Base-by-base conservation (phyloP, 306 rosid species). In the Cucurbita pepo region DNA sequence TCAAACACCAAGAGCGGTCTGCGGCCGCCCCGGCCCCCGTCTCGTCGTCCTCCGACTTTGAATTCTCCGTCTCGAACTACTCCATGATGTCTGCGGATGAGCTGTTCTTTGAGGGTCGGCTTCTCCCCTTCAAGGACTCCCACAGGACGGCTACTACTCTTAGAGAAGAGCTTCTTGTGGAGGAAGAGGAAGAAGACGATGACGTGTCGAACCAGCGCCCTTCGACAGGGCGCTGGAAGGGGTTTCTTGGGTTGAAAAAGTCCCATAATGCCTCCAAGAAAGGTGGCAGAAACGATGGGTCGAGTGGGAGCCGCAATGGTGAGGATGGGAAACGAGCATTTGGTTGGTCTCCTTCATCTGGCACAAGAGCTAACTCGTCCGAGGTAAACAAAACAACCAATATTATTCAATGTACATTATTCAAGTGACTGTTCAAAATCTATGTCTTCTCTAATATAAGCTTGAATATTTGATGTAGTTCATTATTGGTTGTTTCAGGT, bases 51-150 rank as follows among this genome's bases (percentile, higher is more conserved):
- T 44, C 71, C 1, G 97, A 92, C 71, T 92, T 92, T 25, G 96
- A 92, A 81, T 92, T 92, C 69, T 92, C 96, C 1, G 91, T 84
- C 71, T 21, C 88, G 21, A 86, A 89, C 84, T 81, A 85, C 74
- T 86, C 95, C 15, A 90, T 88, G 96, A 92, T 92, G 92, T 84
- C 90, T 44, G 97, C 97, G 55, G 97, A 92, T 71, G 92, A 92
- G 80, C 96, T 92, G 75, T 92, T 92, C 85, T 86, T 15, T 34
- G 87, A 92, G 69, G 97, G 97, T 0, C 82, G 88, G 78, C 41
- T 92, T 78, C 79, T 92, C 76, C 95, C 97, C 0, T 75, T 64
- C 76, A 77, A 78, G 54, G 71, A 65, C 54, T 74, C 69, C 77
- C 72, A 69, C 69, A 66, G 30, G 22, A 6, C 45, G 0, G 19